phyloP scores from a whole-genome alignment of 495 filamentous ascomycete genomes.

The Talaromyces wortmannii region DNA sequence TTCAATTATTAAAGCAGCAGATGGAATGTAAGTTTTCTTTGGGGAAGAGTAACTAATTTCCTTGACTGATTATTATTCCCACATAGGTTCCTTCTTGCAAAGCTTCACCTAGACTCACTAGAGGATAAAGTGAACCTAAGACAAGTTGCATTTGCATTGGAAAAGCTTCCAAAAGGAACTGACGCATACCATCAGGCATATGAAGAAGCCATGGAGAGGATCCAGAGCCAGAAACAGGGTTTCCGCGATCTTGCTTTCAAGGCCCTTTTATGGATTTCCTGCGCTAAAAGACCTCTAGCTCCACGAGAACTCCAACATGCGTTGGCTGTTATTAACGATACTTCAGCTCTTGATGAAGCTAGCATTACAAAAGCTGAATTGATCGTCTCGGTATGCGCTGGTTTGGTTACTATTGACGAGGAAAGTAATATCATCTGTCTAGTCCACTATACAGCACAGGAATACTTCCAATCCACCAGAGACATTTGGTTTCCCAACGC shows the following conservation, averaged over 20 bases:
- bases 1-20: constrained; percentile 1
- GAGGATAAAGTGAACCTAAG: constrained; percentile 1
- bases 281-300: constrained; percentile 8
- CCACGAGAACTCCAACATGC: constrained; percentile 9
- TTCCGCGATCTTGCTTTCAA: constrained; percentile 15
- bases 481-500: not conserved
- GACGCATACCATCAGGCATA: constrained; percentile 6
- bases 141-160: not conserved
- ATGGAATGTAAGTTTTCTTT: constrained; percentile 5
- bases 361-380: not conserved
- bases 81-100: constrained; percentile 9
- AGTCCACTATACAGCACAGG: constrained; percentile 20
- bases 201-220: constrained; percentile 3
- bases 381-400: constrained; percentile 13
- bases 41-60: not conserved
- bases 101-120: constrained; percentile 3
- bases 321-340: constrained; percentile 4
- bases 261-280: constrained; percentile 7
- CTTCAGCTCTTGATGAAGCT: constrained; percentile 2
- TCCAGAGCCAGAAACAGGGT: constrained; percentile 4
- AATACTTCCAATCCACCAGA: constrained; percentile 14
- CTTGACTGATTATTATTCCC: not conserved
- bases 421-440: constrained; percentile 18
- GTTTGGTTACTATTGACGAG: constrained; percentile 20
- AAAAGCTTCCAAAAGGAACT: not conserved